phyloP scores from a whole-genome alignment of 352 stramenopile species.

The Phytophthora pistaciae region DNA sequence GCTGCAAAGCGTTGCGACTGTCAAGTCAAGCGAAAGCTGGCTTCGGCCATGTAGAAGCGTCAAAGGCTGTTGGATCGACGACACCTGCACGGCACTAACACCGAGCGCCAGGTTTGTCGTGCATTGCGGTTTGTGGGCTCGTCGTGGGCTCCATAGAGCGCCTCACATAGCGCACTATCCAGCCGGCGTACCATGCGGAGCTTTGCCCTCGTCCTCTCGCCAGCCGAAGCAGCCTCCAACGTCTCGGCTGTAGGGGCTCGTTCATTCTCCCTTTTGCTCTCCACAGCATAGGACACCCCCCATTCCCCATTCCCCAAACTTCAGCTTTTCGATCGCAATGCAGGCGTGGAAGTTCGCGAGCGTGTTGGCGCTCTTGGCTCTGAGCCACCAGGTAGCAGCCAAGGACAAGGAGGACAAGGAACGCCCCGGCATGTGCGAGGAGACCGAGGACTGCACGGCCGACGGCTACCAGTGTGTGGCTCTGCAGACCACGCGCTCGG shows the following conservation, averaged over 20 bases:
- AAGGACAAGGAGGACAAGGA: conserved; percentile 35
- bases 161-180: conserved; percentile 19
- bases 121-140: conserved; percentile 37
- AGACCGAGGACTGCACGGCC: conserved; percentile 60
- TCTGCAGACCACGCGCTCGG: conserved; percentile 70
- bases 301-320: not conserved
- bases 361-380: conserved; percentile 42
- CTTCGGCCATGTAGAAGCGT: conserved; percentile 27
- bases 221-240: conserved; percentile 19
- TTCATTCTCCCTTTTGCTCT: conserved; percentile 46
- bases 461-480: conserved; percentile 72
- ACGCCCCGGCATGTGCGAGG: conserved; percentile 63
- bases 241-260: not conserved
- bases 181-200: conserved; percentile 16
- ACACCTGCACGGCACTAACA: conserved; percentile 28
- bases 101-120: conserved; percentile 37
- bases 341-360: conserved; percentile 48
- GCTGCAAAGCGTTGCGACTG: conserved; percentile 14
- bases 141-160: conserved; percentile 30
- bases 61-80: conserved; percentile 31
- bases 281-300: conserved; percentile 20
- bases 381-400: conserved; percentile 43
- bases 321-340: conserved; percentile 37
- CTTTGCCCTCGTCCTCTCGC: conserved; percentile 37
- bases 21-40: conserved; percentile 22